Evolutionary conservation across 768 basidiomycete genomes (phyloP).

Genomic region (Amanita subjunquillea): DNA sequence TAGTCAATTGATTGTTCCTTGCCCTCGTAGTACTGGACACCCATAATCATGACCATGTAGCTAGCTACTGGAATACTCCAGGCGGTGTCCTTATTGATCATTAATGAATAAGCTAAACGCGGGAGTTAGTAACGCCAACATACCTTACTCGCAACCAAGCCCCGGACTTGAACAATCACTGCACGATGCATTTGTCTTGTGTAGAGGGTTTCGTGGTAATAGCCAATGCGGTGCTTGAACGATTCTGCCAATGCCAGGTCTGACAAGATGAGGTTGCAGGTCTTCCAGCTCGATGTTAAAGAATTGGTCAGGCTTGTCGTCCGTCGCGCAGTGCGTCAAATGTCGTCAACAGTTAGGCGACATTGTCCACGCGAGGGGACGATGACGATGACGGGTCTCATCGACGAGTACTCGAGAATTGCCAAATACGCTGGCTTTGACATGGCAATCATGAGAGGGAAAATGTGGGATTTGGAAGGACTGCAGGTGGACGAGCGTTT

Average conservation of each 20-base stretch:
- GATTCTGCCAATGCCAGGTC: slow-evolving; percentile 69
- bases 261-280: slow-evolving; percentile 53
- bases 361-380: too few relatives aligned
- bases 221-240: slow-evolving; percentile 79
- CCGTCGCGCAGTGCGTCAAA: too few relatives aligned
- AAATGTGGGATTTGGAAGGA: too few relatives aligned
- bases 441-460: too few relatives aligned
- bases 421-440: too few relatives aligned
- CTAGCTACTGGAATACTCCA: slow-evolving; percentile 95
- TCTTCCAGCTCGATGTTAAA: slow-evolving; percentile 38
- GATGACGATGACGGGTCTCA: too few relatives aligned
- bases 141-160: slow-evolving; percentile 93
- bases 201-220: slow-evolving; percentile 56
- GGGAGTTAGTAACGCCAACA: slow-evolving; percentile 8
- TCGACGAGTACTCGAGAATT: too few relatives aligned
- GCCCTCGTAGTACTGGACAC: slow-evolving; percentile 92
- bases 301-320: too few relatives aligned
- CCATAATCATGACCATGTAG: slow-evolving; percentile 99
- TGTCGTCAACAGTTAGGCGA: too few relatives aligned
- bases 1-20: slow-evolving; percentile 98
- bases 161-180: slow-evolving; percentile 85
- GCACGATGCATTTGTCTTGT: slow-evolving; percentile 81
- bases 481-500: too few relatives aligned
- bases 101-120: not conserved
- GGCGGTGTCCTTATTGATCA: slow-evolving; percentile 64